Evolutionary conservation across 2,329 filamentous ascomycete species (phyloP).

Genomic region (Penicillium oxalicum): DNA sequence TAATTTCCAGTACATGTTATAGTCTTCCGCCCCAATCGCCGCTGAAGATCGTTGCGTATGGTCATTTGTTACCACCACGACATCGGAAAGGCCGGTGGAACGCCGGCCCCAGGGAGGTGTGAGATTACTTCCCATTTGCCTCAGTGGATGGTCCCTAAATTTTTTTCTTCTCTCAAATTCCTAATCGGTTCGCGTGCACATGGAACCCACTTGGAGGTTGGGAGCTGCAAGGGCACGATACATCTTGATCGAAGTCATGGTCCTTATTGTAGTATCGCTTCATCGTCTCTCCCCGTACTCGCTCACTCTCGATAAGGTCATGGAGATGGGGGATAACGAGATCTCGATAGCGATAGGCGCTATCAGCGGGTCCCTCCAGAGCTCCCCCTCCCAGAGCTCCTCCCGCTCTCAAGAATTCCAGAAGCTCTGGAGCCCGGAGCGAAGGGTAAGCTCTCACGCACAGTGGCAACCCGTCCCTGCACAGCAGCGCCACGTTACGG

Average conservation of each 20-base stretch:
- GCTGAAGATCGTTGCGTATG: slow-evolving; percentile 5
- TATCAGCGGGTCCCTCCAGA: slow-evolving; percentile 25
- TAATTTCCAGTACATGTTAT: background rate
- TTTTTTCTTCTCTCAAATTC: background rate
- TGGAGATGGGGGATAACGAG: background rate
- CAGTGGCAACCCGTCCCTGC: slow-evolving; percentile 13
- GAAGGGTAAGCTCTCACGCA: slow-evolving; percentile 18
- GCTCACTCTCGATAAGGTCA: background rate
- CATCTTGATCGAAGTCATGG: too few relatives aligned
- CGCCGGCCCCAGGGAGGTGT: slow-evolving; percentile 3
- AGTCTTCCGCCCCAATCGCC: background rate
- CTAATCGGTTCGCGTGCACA: background rate
- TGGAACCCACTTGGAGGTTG: background rate
- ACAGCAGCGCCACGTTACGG: slow-evolving; percentile 14
- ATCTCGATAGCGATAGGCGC: slow-evolving; percentile 15
- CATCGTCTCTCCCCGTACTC: too few relatives aligned
- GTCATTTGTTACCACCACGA: background rate
- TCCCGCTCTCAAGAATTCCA: slow-evolving; percentile 7
- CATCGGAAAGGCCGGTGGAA: slow-evolving; percentile 17
- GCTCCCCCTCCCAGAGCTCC: slow-evolving; percentile 18
- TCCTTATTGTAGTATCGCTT: too few relatives aligned
- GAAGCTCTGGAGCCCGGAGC: slow-evolving; percentile 13
- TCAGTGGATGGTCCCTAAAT: background rate
- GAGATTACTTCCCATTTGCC: slow-evolving; percentile 2
- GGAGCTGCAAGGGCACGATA: too few relatives aligned